A percentile compares a stretch with the other conserved stretches of the same genome.
Evolutionary conservation across 2,329 filamentous ascomycete species (phyloP).

Genomic region (Orbilia blumenaviensis): DNA sequence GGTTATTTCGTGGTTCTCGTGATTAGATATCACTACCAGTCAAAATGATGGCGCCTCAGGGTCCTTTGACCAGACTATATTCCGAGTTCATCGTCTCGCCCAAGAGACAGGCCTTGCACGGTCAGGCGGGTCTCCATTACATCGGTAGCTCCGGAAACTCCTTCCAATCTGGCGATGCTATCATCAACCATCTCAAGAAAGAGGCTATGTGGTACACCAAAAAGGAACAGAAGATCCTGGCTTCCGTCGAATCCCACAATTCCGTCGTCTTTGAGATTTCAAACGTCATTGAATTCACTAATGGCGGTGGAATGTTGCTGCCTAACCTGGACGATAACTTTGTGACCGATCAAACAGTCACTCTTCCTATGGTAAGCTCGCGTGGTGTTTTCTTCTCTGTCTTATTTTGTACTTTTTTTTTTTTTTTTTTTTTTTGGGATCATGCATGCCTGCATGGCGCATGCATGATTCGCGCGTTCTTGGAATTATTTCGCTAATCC

Average conservation of each 20-base stretch:
- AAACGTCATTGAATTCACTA: conserved; percentile 81
- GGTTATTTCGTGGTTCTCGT: background rate
- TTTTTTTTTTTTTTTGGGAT: background rate
- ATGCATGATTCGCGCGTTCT: conserved; percentile 29
- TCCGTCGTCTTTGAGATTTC: conserved; percentile 80
- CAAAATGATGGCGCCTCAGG: conserved; percentile 42
- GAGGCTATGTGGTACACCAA: conserved; percentile 78
- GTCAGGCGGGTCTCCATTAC: conserved; percentile 80
- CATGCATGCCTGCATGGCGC: conserved; percentile 1
- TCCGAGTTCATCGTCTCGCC: conserved; percentile 76
- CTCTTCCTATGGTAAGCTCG: conserved; percentile 78
- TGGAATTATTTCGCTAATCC: conserved; percentile 7
- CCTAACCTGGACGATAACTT: conserved; percentile 95
- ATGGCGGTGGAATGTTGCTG: conserved; percentile 83
- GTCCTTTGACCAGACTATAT: conserved; percentile 63
- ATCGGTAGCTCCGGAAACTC: conserved; percentile 81
- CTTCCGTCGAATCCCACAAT: conserved; percentile 75
- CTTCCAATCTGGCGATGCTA: conserved; percentile 74
- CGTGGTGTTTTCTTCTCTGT: background rate
- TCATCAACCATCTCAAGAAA: conserved; percentile 79
- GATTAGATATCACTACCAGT: conserved; percentile 20
- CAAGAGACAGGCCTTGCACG: conserved; percentile 70
- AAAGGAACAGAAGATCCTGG: conserved; percentile 80
- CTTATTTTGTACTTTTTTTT: background rate
- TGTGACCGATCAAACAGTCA: conserved; percentile 80